phyloP scores from a whole-genome alignment of 257 asterid genomes.

The Ocimum tenuiflorum region DNA sequence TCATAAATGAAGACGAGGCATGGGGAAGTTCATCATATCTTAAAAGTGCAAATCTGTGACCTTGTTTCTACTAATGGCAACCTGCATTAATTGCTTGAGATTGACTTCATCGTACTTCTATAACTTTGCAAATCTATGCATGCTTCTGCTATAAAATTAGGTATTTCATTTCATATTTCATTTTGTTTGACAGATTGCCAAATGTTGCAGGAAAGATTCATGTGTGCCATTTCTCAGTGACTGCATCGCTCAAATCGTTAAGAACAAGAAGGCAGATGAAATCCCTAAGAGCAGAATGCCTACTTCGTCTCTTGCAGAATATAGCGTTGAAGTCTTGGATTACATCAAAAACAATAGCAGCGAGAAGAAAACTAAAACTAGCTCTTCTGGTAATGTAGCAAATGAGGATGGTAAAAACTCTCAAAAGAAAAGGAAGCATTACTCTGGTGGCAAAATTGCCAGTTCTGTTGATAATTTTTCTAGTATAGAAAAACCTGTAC shows the following conservation, averaged over 20 bases:
- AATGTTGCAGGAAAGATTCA: slow-evolving; percentile 37
- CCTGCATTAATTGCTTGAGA: background rate
- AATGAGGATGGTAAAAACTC: background rate
- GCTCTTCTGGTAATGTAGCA: slow-evolving; percentile 1
- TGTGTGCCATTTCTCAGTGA: slow-evolving; percentile 17
- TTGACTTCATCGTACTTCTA: background rate
- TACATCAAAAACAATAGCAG: slow-evolving; percentile 5
- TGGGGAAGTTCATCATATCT: background rate
- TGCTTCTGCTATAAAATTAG: background rate
- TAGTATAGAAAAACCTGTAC: background rate
- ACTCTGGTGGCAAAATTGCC: slow-evolving; percentile 13
- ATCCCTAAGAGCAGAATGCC: slow-evolving; percentile 4
- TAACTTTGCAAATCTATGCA: background rate
- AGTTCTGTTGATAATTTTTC: background rate
- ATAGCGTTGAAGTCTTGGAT: slow-evolving; percentile 18
- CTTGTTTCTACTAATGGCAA: background rate
- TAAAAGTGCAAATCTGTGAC: background rate
- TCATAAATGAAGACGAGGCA: background rate
- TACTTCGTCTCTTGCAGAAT: background rate
- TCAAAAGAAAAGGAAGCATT: slow-evolving; percentile 6
- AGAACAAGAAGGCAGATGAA: background rate
- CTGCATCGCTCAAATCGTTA: slow-evolving; percentile 11
- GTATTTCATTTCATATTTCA: background rate
- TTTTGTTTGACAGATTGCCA: slow-evolving; percentile 13
- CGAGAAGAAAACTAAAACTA: background rate